Evolutionary conservation across 306 rosid species (phyloP), one percentile per base, ranked within the genome.

Genomic region (Cucurbita pepo): DNA sequence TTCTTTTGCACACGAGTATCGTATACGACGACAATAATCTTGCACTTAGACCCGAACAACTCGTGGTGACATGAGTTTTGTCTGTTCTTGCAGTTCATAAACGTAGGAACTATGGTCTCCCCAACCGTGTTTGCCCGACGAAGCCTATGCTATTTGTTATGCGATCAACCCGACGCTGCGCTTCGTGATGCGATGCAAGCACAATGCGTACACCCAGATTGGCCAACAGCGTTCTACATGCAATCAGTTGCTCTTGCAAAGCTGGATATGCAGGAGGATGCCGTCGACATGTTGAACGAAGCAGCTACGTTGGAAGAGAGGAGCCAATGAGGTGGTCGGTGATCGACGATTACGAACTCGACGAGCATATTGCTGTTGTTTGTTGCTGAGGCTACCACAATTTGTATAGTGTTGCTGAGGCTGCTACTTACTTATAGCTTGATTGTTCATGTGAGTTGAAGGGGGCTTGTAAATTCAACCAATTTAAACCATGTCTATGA

Each of bases 171-270:
- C 4, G 97, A 94, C 74, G 87, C 97, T 7, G 98, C 98, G 0
- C 97, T 94, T 41, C 84, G 98, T 76, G 98, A 94, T 83, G 98
- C 96, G 56, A 94, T 94, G 98, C 98, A 94, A 81, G 97, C 98
- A 36, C 98, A 94, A 72, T 87, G 90, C 3, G 92, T 91, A 44
- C 84, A 81, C 80, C 97, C 99, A 21, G 99, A 94, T 69, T 94
- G 99, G 99, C 90, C 96, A 2, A 91, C 97, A 0, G 92, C 99
- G 45, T 94, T 94, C 83, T 94, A 91, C 89, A 86, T 94, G 96
- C 99, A 94, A 75, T 94, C 99, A 0, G 97, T 94, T 61, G 99
- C 99, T 45, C 96, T 94, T 48, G 97, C 97, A 7, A 94, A 91
- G 88, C 80, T 94, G 80, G 88, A 89, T 85, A 94, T 94, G 99